phyloP scores from a whole-genome alignment of 208 protist genomes.

The Trichomonas tenax region DNA sequence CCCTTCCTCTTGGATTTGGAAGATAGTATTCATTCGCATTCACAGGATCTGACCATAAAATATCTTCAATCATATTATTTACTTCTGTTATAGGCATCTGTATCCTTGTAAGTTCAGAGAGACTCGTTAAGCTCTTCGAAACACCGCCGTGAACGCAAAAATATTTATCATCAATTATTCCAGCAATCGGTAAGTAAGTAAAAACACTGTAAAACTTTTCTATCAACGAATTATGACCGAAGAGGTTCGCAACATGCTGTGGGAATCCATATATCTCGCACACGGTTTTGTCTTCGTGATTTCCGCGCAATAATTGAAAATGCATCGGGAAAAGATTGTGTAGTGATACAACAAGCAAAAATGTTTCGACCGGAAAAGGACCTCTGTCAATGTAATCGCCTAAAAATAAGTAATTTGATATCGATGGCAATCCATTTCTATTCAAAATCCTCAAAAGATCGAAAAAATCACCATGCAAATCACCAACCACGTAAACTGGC shows the following conservation, averaged over 20 bases:
- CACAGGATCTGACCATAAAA: neutral
- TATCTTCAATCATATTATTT: neutral
- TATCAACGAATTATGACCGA: neutral
- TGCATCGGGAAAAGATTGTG: neutral
- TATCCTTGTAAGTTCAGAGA: neutral
- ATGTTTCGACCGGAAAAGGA: neutral
- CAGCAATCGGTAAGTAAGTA: neutral
- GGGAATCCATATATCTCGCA: neutral
- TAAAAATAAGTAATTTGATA: neutral
- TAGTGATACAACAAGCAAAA: neutral
- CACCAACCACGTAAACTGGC: neutral
- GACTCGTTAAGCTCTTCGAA: neutral
- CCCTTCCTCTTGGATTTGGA: neutral
- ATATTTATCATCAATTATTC: neutral
- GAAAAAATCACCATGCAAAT: neutral
- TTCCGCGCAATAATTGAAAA: neutral
- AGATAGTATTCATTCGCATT: neutral
- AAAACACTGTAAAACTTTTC: neutral
- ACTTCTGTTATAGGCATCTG: neutral
- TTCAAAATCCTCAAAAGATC: neutral
- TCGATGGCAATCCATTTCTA: neutral
- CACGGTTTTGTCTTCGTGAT: neutral
- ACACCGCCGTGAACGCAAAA: conserved; percentile 15
- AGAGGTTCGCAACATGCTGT: neutral
- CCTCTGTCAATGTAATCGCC: conserved; percentile 6